Base-by-base conservation (phyloP, 306 rosid genomes). In the Vigna mungo region DNA sequence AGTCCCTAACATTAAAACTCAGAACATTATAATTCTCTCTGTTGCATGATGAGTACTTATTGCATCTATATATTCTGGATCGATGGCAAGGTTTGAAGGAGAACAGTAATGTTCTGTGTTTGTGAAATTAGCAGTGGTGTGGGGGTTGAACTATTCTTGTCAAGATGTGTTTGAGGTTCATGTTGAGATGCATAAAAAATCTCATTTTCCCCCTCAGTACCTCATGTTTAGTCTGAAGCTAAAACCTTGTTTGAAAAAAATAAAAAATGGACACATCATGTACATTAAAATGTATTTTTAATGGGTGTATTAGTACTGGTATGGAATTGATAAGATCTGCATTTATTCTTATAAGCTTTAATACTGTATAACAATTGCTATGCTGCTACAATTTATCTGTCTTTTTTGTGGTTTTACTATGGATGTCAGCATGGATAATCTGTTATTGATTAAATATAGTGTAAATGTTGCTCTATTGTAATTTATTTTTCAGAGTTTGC, bases 321-420 rank as follows among this genome's bases (percentile, higher is more conserved):
- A 68, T 60, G 73, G 25, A 44, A 44, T 81, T 49, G 43, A 61
- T 69, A 7, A 43, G 16, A 55, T 62, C 16, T 39, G 63, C 72
- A 55, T 81, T 39, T 51, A 41, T 44, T 62, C 61, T 25, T 8
- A 44, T 41, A 53, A 79, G 16, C 55, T 55, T 72, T 47, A 20
- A 53, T 11, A 55, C 23, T 36, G 12, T 53, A 34, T 23, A 66
- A 11, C 36, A n/a, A 12, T 49, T 80, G 63, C 53, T 41, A 34
- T 68, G 39, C 41, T 46, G 52, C 23, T 63, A 39, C 74, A 41
- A 30, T 51, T n/a, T 36, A 34, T 20, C 54, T 37, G 48, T 25
- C n/a, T 43, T 21, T 30, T 72, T 56, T 83, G 13, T 72, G 58
- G 41, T 78, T 78, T 78, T 52, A 49, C 20, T 73, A 73, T 49